Base-by-base conservation (phyloP, 805 yeast species). In the Saccharomycopsis schoenii region DNA sequence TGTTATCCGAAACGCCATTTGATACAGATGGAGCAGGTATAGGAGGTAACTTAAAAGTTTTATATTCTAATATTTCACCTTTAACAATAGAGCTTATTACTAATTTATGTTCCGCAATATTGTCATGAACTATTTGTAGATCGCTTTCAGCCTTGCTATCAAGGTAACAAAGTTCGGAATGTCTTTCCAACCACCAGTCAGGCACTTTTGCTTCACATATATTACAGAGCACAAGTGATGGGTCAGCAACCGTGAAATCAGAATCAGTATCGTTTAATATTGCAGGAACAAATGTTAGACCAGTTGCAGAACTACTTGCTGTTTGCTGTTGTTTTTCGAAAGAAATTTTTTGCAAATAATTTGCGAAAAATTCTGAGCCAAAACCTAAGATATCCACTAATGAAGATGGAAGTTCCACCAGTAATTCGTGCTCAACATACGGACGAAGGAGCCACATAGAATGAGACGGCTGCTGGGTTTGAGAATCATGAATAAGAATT, bases 141-240 rank as follows among this genome's bases (percentile, higher is more conserved):
- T 85, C 84, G 66, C 90, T 91, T 68, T 85, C 91, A 11, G 88
- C 82, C 67, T 84, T 81, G 72, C 91, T 96, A 70, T 92, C 97
- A 41, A 89, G 81, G 36, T 88, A 77, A 68, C 99, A 94, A 56
- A 88, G 74, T 68, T 91, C 94, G 0, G 93, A 86, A 72, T 94
- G 99, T 57, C 85, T 80, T 67, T 93, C 99, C 47, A 94, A 77
- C 87, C 96, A 94, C 99, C 99, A 94, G 3, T 91, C 88, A 3
- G 96, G 97, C n/a, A 91, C 84, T 56, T 81, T 81, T 37, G 84
- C 83, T 69, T 94, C 99, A 73, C 99, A 94, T 34, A 94, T 91
- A 56, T 97, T 80, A 71, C 99, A 94, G 39, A 94, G 74, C 42
- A 88, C 90, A 61, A 84, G 79, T 25, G 85, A 85, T 1, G 97